Base-by-base conservation (phyloP, 2,329 filamentous ascomycete genomes). In the Paramyrothecium sp. region DNA sequence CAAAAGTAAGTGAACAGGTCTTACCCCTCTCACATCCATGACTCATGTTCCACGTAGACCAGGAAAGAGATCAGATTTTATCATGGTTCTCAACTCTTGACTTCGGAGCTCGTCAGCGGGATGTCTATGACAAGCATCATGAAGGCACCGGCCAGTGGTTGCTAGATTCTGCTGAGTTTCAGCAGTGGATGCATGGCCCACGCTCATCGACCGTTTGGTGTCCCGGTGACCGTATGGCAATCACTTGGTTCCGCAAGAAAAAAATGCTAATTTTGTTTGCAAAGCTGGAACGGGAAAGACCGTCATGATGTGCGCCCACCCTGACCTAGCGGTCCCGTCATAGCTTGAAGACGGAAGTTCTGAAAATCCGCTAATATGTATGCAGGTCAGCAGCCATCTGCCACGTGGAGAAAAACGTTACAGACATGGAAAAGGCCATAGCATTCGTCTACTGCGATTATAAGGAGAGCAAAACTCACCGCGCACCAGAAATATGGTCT, bases 231-330 rank as follows among this genome's bases (percentile, higher is more conserved):
- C 58, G 58, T 60, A 60, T 30, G 54, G 19, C 7, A 26, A 22
- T 51, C 22, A 23, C 17, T 34, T 41, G 17, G 13, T 34, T 17
- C 34, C 38, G 21, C 30, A 17, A 12, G 30, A 55, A 38, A n/a
- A 22, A 52, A 44, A 26, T 41, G 38, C 46, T 56, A 52, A 58
- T 33, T 30, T 11, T 53, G 30, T 26, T 48, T 26, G 48, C 54
- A 17, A 53, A 60, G 58, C 54, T 53, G 58, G 58, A 41, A 47
- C 56, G n/a, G 58, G 58, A 17, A 60, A 60, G 49, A 56, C 55
- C 47, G 56, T 60, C n/a, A 60, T 57, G 53, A 60, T 56, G 53
- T 56, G 48, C n/a, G n/a, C n/a, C n/a, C n/a, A n/a, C n/a, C n/a
- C n/a, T n/a, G n/a, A n/a, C n/a, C n/a, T n/a, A n/a, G n/a, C n/a